Evolutionary conservation across 345 rosid genomes (phyloP), one percentile per base, ranked within the genome.

Genomic region (Carallia pectinifolia): DNA sequence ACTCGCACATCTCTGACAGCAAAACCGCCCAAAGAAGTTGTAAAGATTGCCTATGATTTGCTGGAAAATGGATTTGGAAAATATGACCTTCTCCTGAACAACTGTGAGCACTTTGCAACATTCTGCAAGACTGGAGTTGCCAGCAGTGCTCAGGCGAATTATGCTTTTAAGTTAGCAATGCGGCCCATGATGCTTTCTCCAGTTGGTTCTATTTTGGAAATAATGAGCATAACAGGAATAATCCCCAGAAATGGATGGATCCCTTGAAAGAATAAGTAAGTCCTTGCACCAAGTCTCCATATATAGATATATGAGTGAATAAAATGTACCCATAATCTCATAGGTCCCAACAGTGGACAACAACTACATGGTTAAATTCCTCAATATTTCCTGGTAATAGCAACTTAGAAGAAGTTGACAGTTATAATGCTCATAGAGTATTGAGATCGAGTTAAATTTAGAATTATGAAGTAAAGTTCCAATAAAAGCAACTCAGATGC

Each of bases 91-190:
- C 1, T 30, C 0, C 2, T 10, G 5, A 63, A 54, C 18, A 63
- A 63, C 56, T 63, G 68, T 6, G 68, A 71, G 68, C 10, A 62
- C n/a, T 71, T 63, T 23, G 74, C 74, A 13, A 71, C 47, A 5
- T 71, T 62, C 44, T 71, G 68, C 19, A 71, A 63, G 55, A 54
- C 65, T 9, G 65, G 72, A 38, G 52, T n/a, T n/a, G 30, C 52
- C 16, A 4, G 34, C 7, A 37, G 66, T 39, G 23, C 38, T 7
- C 66, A 62, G 66, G 66, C 38, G n/a, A 18, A 19, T 1, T 7
- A 0, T 61, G 23, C 15, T 33, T 10, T 15, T 34, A 34, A 31
- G 16, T 16, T 27, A 15, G 47, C 65, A 44, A 5, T 17, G 64
- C 64, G 13, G 27, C 27, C 10, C 38, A 17, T 1, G 64, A 47